Percentiles rank a stretch among this genome's conserved stretches.
These are phyloP conservation scores for Babesia microti DNA, from an alignment of 169 alveolate species.

Conservation along the genomic window DNA sequence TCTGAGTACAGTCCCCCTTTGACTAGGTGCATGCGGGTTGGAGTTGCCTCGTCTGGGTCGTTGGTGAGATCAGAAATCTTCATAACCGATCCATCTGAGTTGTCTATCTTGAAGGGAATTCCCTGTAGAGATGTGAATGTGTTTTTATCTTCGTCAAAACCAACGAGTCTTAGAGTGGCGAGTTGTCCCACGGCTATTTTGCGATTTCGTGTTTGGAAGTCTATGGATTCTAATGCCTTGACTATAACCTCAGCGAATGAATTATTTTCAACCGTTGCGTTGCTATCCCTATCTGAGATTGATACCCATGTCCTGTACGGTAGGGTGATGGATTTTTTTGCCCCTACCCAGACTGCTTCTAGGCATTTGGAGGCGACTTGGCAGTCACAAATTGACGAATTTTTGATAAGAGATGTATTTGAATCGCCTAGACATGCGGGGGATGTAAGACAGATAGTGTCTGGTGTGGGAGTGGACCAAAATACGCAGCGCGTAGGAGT, in stretches of 20 bases:
- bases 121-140: constrained; percentile 47
- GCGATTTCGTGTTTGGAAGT: constrained; percentile 41
- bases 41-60: constrained; percentile 38
- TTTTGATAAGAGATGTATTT: too few relatives aligned
- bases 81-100: constrained; percentile 17
- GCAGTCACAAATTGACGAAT: constrained; percentile 3
- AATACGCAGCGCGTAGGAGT: too few relatives aligned
- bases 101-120: constrained; percentile 26
- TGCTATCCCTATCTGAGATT: constrained; percentile 21
- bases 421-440: too few relatives aligned
- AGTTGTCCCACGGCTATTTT: constrained; percentile 33
- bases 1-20: constrained; percentile 27
- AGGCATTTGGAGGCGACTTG: not conserved
- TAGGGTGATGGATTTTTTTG: not conserved
- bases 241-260: constrained; percentile 42
- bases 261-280: constrained; percentile 24
- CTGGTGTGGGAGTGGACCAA: too few relatives aligned
- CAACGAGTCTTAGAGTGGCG: constrained; percentile 39
- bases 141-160: constrained; percentile 24
- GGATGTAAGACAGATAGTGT: too few relatives aligned
- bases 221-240: constrained; percentile 20
- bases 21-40: constrained; percentile 18
- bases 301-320: constrained; percentile 37
- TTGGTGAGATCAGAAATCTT: constrained; percentile 20
- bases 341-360: constrained; percentile 6